Conservation (phyloP, 139 green algal species). For the Chlamydomonas sp. region DNA sequence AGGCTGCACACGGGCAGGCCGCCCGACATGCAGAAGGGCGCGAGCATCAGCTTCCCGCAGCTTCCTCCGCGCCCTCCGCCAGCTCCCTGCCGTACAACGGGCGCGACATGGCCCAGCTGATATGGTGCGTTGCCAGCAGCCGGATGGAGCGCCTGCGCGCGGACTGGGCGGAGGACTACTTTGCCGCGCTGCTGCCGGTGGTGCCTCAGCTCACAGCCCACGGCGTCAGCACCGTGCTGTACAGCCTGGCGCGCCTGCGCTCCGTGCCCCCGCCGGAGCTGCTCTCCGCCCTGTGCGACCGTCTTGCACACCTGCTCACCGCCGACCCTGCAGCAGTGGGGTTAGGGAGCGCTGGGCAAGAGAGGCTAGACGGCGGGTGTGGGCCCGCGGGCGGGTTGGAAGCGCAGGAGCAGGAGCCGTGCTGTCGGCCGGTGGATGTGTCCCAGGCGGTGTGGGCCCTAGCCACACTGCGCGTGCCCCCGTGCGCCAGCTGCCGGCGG, state of each 20-base stretch:
- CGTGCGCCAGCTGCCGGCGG: not conserved
- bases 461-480: slow-evolving; percentile 15
- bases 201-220: not conserved
- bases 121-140: not conserved
- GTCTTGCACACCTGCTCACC: not conserved
- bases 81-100: slow-evolving; percentile 2
- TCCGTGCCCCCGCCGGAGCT: not conserved
- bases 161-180: slow-evolving; percentile 12
- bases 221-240: slow-evolving; percentile 2
- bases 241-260: slow-evolving; percentile 1
- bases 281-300: not conserved
- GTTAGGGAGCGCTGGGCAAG: not conserved
- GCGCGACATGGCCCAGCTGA: slow-evolving; percentile 20
- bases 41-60: too few species aligned
- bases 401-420: not conserved
- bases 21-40: too few species aligned
- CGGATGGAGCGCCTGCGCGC: slow-evolving; percentile 1
- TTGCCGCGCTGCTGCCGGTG: not conserved
- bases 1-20: too few species aligned
- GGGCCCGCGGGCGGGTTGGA: not conserved
- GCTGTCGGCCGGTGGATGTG: slow-evolving; percentile 16
- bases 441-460: slow-evolving; percentile 28
- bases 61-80: too few species aligned
- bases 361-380: not conserved
- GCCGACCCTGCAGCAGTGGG: not conserved